Percentiles rank a stretch among this genome's conserved stretches.
These are phyloP conservation scores for Tulasnella sp. DNA, from an alignment of 768 basidiomycete species.

Conservation along the genomic window DNA sequence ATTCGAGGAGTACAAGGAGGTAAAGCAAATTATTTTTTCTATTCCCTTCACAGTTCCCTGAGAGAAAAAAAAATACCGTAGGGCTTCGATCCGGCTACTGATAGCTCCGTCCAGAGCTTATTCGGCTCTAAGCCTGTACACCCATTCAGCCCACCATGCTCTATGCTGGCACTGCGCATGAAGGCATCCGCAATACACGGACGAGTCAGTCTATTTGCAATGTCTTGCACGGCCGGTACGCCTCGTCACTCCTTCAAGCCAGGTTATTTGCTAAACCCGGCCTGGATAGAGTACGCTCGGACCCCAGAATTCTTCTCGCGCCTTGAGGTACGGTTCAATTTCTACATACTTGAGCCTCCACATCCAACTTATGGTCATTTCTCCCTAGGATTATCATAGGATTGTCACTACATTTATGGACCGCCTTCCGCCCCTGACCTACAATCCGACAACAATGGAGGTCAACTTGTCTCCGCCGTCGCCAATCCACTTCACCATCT, in stretches of 20 bases:
- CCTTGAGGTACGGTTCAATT: background rate
- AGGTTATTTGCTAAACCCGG: no score
- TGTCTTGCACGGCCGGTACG: slow-evolving; percentile 8
- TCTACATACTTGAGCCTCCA: background rate
- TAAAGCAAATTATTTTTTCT: background rate
- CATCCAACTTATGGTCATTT: background rate
- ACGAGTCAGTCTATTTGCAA: slow-evolving; percentile 11
- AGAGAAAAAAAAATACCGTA: background rate
- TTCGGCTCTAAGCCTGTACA: background rate
- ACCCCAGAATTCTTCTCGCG: background rate
- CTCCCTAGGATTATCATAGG: background rate
- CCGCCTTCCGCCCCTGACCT: slow-evolving; percentile 1
- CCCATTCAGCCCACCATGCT: slow-evolving; percentile 10
- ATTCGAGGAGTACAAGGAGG: slow-evolving; percentile 17
- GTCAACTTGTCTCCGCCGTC: background rate
- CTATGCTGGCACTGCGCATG: slow-evolving; percentile 7
- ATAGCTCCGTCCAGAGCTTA: background rate
- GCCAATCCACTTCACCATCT: slow-evolving; percentile 3
- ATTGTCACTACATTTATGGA: slow-evolving; percentile 6
- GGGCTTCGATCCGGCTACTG: background rate
- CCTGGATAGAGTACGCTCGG: background rate
- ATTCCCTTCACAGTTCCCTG: no score
- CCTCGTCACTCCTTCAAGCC: no score
- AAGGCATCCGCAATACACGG: slow-evolving; percentile 5
- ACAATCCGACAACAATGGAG: background rate